Evolutionary conservation across 2,329 filamentous ascomycete species (phyloP).

Genomic region (Diplocarpon rosae): DNA sequence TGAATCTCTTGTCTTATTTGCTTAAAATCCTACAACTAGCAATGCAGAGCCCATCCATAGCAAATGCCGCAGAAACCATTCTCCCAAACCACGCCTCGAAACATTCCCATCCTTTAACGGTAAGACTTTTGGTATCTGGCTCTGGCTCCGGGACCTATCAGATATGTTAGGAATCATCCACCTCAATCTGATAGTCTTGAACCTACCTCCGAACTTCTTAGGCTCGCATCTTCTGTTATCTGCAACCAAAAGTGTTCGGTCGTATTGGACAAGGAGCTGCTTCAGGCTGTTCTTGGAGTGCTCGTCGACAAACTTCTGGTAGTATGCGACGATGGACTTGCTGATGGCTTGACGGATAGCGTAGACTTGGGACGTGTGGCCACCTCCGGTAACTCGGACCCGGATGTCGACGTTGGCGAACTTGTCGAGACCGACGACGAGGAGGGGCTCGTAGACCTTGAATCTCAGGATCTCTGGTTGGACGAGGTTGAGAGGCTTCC

Average conservation of each 20-base stretch:
- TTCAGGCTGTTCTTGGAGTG: constrained; percentile 99
- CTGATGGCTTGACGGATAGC: constrained; percentile 98
- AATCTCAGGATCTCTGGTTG: constrained; percentile 96
- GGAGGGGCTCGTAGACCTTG: constrained; percentile 99
- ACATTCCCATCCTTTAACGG: constrained; percentile 55
- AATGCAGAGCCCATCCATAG: constrained; percentile 26
- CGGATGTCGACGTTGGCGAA: constrained; percentile 96
- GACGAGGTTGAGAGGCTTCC: constrained; percentile 85
- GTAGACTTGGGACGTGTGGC: constrained; percentile 95
- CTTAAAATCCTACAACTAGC: constrained; percentile 28
- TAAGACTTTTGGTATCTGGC: constrained; percentile 98
- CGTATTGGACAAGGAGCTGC: constrained; percentile 90
- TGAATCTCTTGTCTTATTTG: constrained; percentile 27
- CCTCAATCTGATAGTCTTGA: constrained; percentile 1
- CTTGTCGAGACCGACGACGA: constrained; percentile 95
- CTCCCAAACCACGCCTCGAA: constrained; percentile 22
- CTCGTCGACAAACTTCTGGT: constrained; percentile 99
- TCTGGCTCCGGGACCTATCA: constrained; percentile 85
- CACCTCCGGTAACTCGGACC: constrained; percentile 91
- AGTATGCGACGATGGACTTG: constrained; percentile 96
- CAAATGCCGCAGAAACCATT: constrained; percentile 28
- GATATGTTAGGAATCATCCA: constrained; percentile 15
- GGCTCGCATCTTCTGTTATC: constrained; percentile 99
- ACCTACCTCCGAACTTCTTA: constrained; percentile 66
- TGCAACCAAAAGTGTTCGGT: constrained; percentile 94